Base-by-base conservation (phyloP, 164 flowering plant genomes). In the Nymphaea thermarum region DNA sequence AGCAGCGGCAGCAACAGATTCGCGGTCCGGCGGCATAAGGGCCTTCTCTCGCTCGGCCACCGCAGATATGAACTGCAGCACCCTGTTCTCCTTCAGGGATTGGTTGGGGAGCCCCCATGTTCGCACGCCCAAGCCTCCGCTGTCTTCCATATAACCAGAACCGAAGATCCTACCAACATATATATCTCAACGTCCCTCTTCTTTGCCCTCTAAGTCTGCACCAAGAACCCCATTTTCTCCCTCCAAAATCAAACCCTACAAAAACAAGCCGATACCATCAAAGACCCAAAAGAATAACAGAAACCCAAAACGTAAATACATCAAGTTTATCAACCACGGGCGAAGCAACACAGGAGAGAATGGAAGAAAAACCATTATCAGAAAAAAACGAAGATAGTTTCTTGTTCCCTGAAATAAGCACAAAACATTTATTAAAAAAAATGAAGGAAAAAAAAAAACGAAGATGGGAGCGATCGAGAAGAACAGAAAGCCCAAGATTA, bases 31-130 rank as follows among this genome's bases (percentile, higher is more conserved):
- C 14, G 57, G 57, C 57, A 51, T 51, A 10, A 51, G 57, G 2
- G 57, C 57, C 57, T 51, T 51, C 57, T 85, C 88, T 4, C 84
- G 84, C 42, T 88, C 93, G 1, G 77, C 79, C 68, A 81, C 71
- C 44, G 60, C 65, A 18, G 77, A 74, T 93, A 86, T 86, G 66
- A 91, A 88, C 82, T 91, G 91, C 68, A 91, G 79, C 68, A 82
- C 82, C 4, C 89, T 82, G 65, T 81, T 81, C 42, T 87, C 85
- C 63, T 85, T 87, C 43, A 76, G 70, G 44, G 87, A 68, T 15
- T 86, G 85, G 62, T 85, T 95, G 77, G 86, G 87, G 65, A 85
- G 85, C n/a, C 86, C 93, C 97, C 97, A 91, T 72, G 84, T 87
- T 42, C 86, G 85, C 72, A 86, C 68, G 73, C 81, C 83, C 75